Evolutionary conservation across 331 rosid species (phyloP), one percentile per base, ranked within the genome.

Genomic region (Dryas integrifolia): DNA sequence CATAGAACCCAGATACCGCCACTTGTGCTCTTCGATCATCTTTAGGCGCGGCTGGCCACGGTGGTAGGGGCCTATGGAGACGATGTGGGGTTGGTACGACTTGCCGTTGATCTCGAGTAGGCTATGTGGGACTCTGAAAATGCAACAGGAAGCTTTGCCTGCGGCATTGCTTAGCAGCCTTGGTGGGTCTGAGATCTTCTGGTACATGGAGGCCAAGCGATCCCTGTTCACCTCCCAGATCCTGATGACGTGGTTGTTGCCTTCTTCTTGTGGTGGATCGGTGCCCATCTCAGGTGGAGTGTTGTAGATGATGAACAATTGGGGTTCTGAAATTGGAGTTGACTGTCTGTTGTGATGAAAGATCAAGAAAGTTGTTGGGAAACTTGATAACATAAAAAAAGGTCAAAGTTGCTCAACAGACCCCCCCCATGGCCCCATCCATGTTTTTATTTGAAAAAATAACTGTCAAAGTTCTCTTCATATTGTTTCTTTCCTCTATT

Each of bases 21-120:
- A 86, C 58, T 90, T 88, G 73, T 86, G 90, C 72, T 88, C 94
- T 38, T 90, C 84, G 57, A 88, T 86, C 92, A 90, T 88, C 75
- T 74, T 79, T 47, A 86, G 74, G 1, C 79, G 82, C 4, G 88
- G 74, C 45, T 86, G 80, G 66, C 72, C 80, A 5, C 46, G 81
- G 82, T 87, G 82, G 79, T 71, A 86, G 2, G 96, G 93, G 0
- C 96, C 96, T 53, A 88, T 83, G 39, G 93, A 88, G 18, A 83
- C 89, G 12, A 90, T 85, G 0, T 83, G 86, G 44, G 94, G 92
- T 21, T 78, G 77, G 82, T 85, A 90, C 9, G 82, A 68, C 68
- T 80, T 82, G 35, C 90, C 83, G 67, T 88, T 84, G 4, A 63
- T 75, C 9, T 84, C 91, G 4, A 60, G 35, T 0, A 88, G 77